A percentile compares a stretch with the other conserved stretches of the same genome.
These are phyloP conservation scores for Erodium chrysanthum DNA, from an alignment of 441 rosid genomes.

Conservation along the genomic window DNA sequence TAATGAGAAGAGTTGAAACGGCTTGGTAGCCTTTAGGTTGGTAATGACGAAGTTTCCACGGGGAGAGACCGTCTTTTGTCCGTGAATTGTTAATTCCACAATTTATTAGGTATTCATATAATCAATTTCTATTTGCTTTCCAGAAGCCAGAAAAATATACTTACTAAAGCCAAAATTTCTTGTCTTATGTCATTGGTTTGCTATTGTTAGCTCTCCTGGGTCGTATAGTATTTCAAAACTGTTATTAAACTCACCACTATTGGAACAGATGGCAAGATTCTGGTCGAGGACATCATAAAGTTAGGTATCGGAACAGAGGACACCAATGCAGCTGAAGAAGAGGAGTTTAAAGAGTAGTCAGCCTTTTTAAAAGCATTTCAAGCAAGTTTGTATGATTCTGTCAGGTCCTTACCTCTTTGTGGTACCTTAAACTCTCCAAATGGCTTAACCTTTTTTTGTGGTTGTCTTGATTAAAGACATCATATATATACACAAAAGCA, in stretches of 20 bases:
- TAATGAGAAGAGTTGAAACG: not conserved
- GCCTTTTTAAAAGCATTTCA: not conserved
- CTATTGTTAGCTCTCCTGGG: not conserved
- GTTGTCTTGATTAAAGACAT: not conserved
- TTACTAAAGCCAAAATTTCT: not conserved
- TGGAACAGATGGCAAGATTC: conserved; percentile 73
- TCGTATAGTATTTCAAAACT: not conserved
- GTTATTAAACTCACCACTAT: not conserved
- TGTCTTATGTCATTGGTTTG: not conserved
- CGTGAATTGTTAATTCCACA: not conserved
- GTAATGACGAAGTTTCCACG: not conserved
- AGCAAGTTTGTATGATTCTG: not conserved
- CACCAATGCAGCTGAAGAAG: conserved; percentile 33
- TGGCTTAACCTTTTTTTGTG: not conserved
- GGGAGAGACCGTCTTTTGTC: not conserved
- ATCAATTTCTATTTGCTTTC: not conserved
- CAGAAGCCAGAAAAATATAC: not conserved
- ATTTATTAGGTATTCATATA: not conserved
- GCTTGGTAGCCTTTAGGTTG: not conserved
- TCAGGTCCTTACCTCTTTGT: not conserved
- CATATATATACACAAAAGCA: not conserved
- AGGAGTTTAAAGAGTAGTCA: conserved; percentile 12
- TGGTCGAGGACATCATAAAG: conserved; percentile 77
- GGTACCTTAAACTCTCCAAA: not conserved
- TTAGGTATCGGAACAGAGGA: conserved; percentile 60